Conservation (phyloP, 129 eudicot genomes). For the Lactuca saligna region DNA sequence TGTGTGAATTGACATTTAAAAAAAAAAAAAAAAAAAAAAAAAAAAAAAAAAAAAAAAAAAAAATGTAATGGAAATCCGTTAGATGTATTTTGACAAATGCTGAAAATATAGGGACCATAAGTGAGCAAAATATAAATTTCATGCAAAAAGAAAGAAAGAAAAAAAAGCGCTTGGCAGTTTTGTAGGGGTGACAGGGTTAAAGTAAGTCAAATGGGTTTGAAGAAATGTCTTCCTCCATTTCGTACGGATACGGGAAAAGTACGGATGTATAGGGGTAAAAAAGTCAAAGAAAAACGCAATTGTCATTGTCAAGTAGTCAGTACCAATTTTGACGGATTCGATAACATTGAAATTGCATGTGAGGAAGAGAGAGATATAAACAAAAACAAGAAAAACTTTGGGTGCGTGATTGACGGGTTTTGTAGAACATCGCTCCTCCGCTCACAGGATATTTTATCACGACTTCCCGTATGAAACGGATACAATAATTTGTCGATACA, state of each 20-base stretch:
- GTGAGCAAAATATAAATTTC: no score
- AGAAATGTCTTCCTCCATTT: background rate
- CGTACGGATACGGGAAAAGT: constrained; percentile 9
- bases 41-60: no score
- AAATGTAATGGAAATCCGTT: no score
- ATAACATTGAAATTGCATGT: constrained; percentile 15
- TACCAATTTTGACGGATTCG: background rate
- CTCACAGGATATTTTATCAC: background rate
- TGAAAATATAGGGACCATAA: no score
- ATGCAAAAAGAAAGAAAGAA: no score
- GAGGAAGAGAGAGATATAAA: background rate
- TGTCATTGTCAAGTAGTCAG: background rate
- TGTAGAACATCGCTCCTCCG: background rate
- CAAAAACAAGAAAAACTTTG: background rate
- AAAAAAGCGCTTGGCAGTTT: no score
- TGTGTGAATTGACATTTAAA: no score
- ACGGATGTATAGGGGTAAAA: constrained; percentile 12
- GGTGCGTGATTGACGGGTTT: constrained; percentile 29
- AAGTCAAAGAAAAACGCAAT: constrained; percentile 10
- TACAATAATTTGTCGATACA: background rate
- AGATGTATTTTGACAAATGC: no score
- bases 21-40: no score
- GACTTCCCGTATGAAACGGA: constrained; percentile 6
- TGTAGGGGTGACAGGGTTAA: no score
- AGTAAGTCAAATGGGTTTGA: background rate